phyloP scores from a whole-genome alignment of 352 stramenopile genomes.

The Pythium vanterpoolii region DNA sequence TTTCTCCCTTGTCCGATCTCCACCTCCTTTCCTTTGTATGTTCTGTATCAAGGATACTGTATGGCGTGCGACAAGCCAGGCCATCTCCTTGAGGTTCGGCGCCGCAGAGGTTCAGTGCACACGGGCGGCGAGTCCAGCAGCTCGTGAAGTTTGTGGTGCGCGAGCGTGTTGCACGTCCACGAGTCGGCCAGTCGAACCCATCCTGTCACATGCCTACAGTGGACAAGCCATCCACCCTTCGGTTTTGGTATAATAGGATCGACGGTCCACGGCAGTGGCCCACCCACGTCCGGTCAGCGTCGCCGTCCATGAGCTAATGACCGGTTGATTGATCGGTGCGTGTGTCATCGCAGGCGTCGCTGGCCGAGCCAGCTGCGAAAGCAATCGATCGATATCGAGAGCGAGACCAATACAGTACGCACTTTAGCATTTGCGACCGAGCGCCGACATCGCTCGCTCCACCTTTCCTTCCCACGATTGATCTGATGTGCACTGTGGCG shows the following conservation, averaged over 20 bases:
- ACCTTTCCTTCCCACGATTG: not conserved
- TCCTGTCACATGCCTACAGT: slow-evolving; percentile 21
- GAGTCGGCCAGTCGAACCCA: slow-evolving; percentile 13
- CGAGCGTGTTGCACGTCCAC: not conserved
- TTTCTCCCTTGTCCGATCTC: too few relatives aligned
- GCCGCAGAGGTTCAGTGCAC: slow-evolving; percentile 3
- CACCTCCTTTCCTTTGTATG: too few relatives aligned
- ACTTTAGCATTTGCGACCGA: slow-evolving; percentile 4
- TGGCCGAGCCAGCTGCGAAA: not conserved
- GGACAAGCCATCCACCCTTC: not conserved
- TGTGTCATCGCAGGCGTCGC: not conserved
- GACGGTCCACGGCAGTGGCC: too few relatives aligned
- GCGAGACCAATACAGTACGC: not conserved
- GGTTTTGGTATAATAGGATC: too few relatives aligned
- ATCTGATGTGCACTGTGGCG: slow-evolving; percentile 15
- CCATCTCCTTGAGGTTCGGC: slow-evolving; percentile 11
- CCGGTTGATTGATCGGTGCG: not conserved
- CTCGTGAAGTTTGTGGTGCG: slow-evolving; percentile 11
- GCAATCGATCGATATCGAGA: not conserved
- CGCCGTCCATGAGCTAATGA: slow-evolving; percentile 5
- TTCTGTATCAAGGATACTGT: not conserved
- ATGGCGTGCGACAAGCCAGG: slow-evolving; percentile 2
- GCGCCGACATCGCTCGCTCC: not conserved
- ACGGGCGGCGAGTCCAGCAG: slow-evolving; percentile 6
- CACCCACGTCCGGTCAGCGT: not conserved